Conservation (phyloP, 2,329 filamentous ascomycete genomes). For the Epichloe coenophiala region DNA sequence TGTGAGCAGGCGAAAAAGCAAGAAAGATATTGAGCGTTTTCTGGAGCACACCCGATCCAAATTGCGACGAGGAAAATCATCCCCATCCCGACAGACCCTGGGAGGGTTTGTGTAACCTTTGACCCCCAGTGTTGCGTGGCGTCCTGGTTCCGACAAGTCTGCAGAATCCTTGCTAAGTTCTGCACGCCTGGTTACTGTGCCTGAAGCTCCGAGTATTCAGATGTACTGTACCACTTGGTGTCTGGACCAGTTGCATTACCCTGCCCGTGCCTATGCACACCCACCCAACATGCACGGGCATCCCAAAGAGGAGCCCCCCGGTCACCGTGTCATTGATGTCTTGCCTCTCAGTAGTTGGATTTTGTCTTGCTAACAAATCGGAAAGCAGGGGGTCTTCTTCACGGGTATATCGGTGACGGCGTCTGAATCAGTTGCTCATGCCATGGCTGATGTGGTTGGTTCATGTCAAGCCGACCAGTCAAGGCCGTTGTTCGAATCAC, state of each 20-base stretch:
- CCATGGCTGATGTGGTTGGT: constrained; percentile 4
- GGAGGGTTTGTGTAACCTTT: constrained; percentile 9
- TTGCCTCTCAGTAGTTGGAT: constrained; percentile 5
- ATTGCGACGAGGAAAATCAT: not conserved
- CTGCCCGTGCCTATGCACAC: constrained; percentile 7
- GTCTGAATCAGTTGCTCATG: constrained; percentile 4
- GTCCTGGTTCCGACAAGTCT: constrained; percentile 12
- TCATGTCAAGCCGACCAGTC: constrained; percentile 1
- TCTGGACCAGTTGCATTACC: constrained; percentile 7
- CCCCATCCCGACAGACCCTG: not conserved
- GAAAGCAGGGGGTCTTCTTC: constrained; percentile 5
- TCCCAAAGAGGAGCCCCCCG: constrained; percentile 7
- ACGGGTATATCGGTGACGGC: constrained; percentile 5
- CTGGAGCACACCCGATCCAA: not conserved
- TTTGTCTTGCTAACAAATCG: constrained; percentile 4
- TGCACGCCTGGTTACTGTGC: constrained; percentile 9
- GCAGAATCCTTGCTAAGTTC: constrained; percentile 9
- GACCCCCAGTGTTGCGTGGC: constrained; percentile 12
- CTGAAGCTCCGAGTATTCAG: constrained; percentile 9
- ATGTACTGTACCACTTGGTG: constrained; percentile 12
- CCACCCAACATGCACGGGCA: constrained; percentile 9
- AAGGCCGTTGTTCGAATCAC: constrained; percentile 1
- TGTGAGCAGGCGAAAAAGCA: not conserved
- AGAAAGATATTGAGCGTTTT: not conserved
- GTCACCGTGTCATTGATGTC: constrained; percentile 8